These are phyloP conservation scores for Cystoisospora suis DNA, from an alignment of 169 alveolate genomes.

Conservation along the genomic window DNA sequence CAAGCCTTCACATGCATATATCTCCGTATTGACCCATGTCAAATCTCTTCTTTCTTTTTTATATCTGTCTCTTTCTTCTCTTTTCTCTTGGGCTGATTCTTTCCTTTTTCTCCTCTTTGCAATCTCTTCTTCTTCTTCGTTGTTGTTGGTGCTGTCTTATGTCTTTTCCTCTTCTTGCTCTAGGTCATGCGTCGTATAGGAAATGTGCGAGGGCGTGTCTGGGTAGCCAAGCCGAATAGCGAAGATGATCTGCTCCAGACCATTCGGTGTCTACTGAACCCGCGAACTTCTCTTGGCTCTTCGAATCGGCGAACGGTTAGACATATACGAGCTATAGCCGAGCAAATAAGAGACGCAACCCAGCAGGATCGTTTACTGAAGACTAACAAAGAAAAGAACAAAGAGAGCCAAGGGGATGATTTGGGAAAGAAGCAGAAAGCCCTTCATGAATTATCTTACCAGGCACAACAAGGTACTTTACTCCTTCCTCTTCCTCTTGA, in stretches of 20 bases:
- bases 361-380: too few relatives aligned
- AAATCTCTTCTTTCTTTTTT: neutral
- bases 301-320: neutral
- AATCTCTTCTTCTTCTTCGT: too few relatives aligned
- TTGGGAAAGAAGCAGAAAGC: too few relatives aligned
- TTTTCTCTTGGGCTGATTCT: neutral
- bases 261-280: neutral
- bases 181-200: slow-evolving; percentile 40
- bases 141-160: neutral
- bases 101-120: neutral
- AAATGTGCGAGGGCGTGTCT: slow-evolving; percentile 1
- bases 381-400: too few relatives aligned
- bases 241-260: slow-evolving; percentile 37
- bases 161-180: neutral
- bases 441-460: too few relatives aligned
- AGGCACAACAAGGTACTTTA: too few relatives aligned
- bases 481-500: too few relatives aligned
- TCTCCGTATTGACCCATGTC: neutral
- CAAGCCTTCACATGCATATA: neutral
- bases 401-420: too few relatives aligned
- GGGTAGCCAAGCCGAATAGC: slow-evolving; percentile 35
- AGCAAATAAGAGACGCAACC: neutral
- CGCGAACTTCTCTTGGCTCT: neutral
- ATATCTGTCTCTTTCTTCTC: neutral
- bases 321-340: neutral